These are phyloP conservation scores for Tolypocladium tundrense DNA, from an alignment of 2,329 filamentous ascomycete species.

Conservation along the genomic window DNA sequence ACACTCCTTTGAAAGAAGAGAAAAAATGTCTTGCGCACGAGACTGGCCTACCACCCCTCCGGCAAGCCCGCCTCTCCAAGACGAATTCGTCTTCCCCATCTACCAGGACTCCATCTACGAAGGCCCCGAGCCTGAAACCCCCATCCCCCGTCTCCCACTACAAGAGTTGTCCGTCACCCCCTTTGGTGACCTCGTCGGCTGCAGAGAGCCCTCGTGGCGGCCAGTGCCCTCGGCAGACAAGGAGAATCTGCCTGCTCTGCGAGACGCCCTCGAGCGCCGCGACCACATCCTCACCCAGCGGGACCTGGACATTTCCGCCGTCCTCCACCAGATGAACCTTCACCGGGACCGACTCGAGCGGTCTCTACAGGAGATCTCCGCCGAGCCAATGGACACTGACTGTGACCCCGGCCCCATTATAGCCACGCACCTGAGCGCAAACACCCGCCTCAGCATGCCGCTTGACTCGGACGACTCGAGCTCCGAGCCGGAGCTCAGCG, in stretches of 20 bases:
- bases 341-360: not conserved
- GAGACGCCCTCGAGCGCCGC: slow-evolving; percentile 8
- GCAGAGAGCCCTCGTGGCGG: slow-evolving; percentile 10
- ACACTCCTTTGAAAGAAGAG: not conserved
- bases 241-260: slow-evolving; percentile 14
- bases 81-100: slow-evolving; percentile 2
- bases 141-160: slow-evolving; percentile 15
- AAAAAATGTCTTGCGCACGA: not conserved
- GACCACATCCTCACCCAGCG: slow-evolving; percentile 2
- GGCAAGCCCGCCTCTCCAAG: not conserved
- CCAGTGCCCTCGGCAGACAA: slow-evolving; percentile 15
- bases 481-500: slow-evolving; percentile 26
- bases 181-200: slow-evolving; percentile 10
- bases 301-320: slow-evolving; percentile 2
- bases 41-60: not conserved
- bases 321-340: slow-evolving; percentile 2
- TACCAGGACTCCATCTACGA: slow-evolving; percentile 9
- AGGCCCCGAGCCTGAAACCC: not conserved
- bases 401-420: slow-evolving; percentile 7
- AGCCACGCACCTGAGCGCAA: slow-evolving; percentile 18
- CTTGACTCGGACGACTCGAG: slow-evolving; percentile 23
- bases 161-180: slow-evolving; percentile 14
- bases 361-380: not conserved
- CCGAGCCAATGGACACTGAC: not conserved
- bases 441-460: slow-evolving; percentile 25